Evolutionary conservation across 495 filamentous ascomycete genomes (phyloP), one percentile per base, ranked within the genome.

Genomic region (Xylaria bambusicola): DNA sequence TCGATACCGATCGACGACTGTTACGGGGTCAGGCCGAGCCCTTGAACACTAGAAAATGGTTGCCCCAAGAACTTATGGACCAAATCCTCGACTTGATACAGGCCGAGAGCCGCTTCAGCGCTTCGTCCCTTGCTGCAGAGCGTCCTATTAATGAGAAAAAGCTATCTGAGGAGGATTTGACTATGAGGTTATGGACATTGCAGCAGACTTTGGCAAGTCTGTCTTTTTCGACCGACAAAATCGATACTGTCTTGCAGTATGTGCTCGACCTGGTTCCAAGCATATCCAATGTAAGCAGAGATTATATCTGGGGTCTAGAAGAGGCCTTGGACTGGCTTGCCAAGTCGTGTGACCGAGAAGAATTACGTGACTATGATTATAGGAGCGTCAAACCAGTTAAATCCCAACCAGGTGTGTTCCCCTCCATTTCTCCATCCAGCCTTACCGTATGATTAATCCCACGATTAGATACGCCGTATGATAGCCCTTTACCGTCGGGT

Each of bases 321-420:
- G 91, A 94, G 68, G 82, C 84, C n/a, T 63, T 97, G 27, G 89
- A 96, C 64, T 96, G 90, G 90, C 77, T 97, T 18, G 89, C 90
- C 20, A 76, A 89, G 60, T 81, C 91, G 62, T 88, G 84, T 65
- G 74, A 80, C 15, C 74, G 77, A 61, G 81, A 84, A 5, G 87
- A 93, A 65, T 80, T 94, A 29, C 86, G 87, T 1, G 84, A 85
- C 46, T 93, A 93, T 72, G 85, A 85, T 8, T 76, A 75, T 18
- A 69, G 71, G 33, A 61, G 63, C 6, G 27, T 52, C 36, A 71
- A 71, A 35, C 52, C 64, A 17, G 7, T 63, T 23, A 77, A 75
- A 57, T 69, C 68, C 12, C 67, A 74, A 18, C 29, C 64, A 62
- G 71, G 74, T 70, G 60, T 46, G 66, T 24, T 50, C 18, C 46